Evolutionary conservation across 1,284 basidiomycete genomes (phyloP), one percentile per base, ranked within the genome.

Genomic region (Mycena sp.): DNA sequence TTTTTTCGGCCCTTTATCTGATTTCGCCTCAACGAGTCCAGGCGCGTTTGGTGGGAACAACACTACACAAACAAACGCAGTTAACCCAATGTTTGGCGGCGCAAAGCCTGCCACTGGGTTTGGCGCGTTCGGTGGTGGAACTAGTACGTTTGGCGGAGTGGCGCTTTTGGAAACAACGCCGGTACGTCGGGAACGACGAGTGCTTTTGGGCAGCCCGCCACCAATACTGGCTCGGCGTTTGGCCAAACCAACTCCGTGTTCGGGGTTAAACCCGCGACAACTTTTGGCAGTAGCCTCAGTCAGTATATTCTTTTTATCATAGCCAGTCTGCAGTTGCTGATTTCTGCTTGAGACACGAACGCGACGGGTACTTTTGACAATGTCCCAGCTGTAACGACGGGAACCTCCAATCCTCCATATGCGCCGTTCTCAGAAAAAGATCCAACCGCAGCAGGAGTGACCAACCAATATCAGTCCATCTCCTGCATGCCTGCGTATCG

Each of bases 401-500:
- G 91, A 48, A 83, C 89, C 0, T 77, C 83, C 11, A 87, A 85
- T 69, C 87, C 90, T 5, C 76, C 83, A 5, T 93, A 87, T 70
- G 72, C 70, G 26, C 75, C 77, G 0, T 86, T 78, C 63, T 74
- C 64, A 29, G 91, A 93, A 72, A 91, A 91, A 67, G 91, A 93
- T 68, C 64, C 76, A 25, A 70, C 76, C 4, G 80, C 77, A 46
- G 64, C 76, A 12, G 78, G 61, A 43, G 54, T 75, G 26, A 84
- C 78, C 4, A 77, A 87, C 30, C 87, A 89, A 63, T 93, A 89
- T 72, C 91, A 93, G 74, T 83, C 87, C 32, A 91, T 91, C 53
- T 83, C 88, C n/a, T 88, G 87, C 62, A 90, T 88, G 80, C 89
- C 88, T 23, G 81, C 82, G 14, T 93, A 92, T 71, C 76, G 81